Conservation (phyloP, 352 stramenopile genomes). For the Blastocystis sp. region DNA sequence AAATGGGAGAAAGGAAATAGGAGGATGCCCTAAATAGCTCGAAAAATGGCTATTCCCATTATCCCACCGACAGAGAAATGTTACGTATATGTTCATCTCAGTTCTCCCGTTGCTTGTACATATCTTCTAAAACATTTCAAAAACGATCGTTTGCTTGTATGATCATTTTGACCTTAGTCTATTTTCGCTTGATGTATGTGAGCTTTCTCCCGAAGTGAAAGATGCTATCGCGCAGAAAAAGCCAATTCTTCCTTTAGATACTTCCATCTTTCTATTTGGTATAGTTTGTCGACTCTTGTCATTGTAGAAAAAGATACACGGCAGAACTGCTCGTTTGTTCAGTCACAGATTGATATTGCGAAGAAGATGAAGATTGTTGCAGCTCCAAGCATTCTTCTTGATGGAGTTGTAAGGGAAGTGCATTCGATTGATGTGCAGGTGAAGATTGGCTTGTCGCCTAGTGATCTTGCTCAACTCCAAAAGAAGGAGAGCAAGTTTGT, state of each 20-base stretch:
- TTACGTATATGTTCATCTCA: neutral
- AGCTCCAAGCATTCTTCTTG: neutral
- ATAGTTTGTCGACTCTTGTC: neutral
- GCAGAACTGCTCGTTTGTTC: neutral
- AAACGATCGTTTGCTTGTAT: neutral
- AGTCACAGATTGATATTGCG: constrained; percentile 38
- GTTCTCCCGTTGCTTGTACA: neutral
- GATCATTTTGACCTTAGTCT: neutral
- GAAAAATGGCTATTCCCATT: neutral
- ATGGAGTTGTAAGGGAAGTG: neutral
- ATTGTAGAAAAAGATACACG: neutral
- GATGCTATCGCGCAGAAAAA: neutral
- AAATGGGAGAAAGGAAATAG: no score
- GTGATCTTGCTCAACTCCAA: neutral
- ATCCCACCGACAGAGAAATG: neutral
- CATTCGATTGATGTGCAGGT: neutral
- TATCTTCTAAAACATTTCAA: neutral
- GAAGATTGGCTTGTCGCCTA: neutral
- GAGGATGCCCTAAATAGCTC: no score
- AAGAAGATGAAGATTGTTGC: constrained; percentile 30
- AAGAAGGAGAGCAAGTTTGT: neutral
- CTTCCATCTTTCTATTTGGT: constrained; percentile 40
- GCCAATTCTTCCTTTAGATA: constrained; percentile 12
- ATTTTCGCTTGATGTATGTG: neutral
- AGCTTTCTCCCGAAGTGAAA: neutral